Conservation (phyloP, 306 rosid genomes). For the Acacia acuminata region DNA sequence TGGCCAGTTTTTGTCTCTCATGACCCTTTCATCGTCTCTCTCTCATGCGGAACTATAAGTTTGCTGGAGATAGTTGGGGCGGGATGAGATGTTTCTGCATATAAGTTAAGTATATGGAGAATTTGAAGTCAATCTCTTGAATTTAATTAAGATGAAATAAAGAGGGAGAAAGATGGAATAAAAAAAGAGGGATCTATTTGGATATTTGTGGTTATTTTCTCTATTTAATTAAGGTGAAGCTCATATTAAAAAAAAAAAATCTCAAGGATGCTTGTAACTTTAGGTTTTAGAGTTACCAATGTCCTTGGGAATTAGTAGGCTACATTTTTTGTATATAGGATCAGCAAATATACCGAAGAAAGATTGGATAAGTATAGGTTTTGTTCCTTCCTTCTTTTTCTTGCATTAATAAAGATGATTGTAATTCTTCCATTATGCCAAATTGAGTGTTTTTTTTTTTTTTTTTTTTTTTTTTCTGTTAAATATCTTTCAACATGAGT, state of each 20-base stretch:
- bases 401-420: constrained; percentile 44
- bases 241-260: neutral
- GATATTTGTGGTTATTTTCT: neutral
- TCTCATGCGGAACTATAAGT: neutral
- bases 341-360: constrained; percentile 40
- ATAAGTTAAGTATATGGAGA: constrained; percentile 21
- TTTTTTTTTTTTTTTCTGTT: neutral
- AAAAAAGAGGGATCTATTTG: neutral
- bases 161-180: neutral
- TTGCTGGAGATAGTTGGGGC: neutral
- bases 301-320: constrained; percentile 38
- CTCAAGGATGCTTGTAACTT: constrained; percentile 10
- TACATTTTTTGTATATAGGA: constrained; percentile 62
- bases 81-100: neutral
- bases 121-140: neutral
- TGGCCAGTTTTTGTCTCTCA: neutral
- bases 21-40: neutral
- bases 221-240: neutral
- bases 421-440: constrained; percentile 21
- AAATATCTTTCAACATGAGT: too few relatives aligned
- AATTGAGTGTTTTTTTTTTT: constrained; percentile 6
- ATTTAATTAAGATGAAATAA: neutral
- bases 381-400: constrained; percentile 17
- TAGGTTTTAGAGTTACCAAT: constrained; percentile 24
- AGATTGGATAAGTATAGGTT: constrained; percentile 48